Conservation (phyloP, 371 early-diverging fungal species). For the Actinomortierella ambigua region DNA sequence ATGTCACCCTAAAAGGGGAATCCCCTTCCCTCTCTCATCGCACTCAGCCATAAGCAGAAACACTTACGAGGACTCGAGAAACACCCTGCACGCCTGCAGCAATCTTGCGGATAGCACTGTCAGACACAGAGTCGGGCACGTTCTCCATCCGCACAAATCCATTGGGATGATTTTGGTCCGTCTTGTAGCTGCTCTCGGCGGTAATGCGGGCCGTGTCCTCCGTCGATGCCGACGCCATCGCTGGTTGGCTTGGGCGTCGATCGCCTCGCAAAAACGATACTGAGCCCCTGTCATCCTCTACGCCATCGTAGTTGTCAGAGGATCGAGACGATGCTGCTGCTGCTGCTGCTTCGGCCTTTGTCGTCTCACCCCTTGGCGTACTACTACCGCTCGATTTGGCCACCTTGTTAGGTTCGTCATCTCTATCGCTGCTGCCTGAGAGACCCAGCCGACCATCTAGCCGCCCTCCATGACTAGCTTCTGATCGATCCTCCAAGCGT, state of each 20-base stretch:
- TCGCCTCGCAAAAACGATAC: conserved; percentile 26
- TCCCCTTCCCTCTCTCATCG: neutral
- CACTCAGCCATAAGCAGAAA: neutral
- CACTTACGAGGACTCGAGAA: conserved; percentile 27
- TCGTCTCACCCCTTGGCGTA: conserved; percentile 23
- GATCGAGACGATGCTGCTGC: too few relatives aligned
- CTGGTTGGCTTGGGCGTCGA: neutral
- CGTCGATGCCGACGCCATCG: neutral
- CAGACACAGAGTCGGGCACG: conserved; percentile 24
- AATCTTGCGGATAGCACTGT: conserved; percentile 19
- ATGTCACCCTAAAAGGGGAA: too few relatives aligned
- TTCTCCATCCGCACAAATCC: conserved; percentile 42
- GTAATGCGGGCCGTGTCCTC: neutral
- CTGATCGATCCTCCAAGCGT: neutral
- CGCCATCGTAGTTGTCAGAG: too few relatives aligned
- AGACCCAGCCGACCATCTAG: neutral
- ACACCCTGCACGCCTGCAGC: conserved; percentile 34
- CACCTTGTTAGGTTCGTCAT: conserved; percentile 11
- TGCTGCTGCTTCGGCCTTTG: neutral
- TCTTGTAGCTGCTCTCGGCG: neutral
- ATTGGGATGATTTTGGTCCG: conserved; percentile 4
- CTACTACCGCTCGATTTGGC: conserved; percentile 20
- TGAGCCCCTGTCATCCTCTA: conserved; percentile 13
- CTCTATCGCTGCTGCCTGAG: neutral
- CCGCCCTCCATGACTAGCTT: too few relatives aligned